Conservation (phyloP, 352 stramenopile species). For the Pythium scleroteichum region DNA sequence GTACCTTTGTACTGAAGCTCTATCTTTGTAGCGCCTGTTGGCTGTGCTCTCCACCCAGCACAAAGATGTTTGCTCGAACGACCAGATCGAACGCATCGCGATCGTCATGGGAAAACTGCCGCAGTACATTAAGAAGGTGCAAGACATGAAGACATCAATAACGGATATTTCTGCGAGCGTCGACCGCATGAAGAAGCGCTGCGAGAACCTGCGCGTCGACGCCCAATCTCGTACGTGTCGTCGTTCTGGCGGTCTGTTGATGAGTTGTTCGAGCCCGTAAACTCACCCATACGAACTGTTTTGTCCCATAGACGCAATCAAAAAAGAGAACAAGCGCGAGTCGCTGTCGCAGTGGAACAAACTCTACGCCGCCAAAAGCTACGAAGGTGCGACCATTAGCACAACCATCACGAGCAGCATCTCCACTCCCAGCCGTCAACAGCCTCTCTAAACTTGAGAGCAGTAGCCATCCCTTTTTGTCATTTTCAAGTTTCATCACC, state of each 20-base stretch:
- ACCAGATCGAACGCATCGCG: slow-evolving; percentile 58
- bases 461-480: background rate
- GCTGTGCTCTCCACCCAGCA: slow-evolving; percentile 52
- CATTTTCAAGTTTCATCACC: background rate
- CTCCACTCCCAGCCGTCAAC: background rate
- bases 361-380: slow-evolving; percentile 64
- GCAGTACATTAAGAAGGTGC: slow-evolving; percentile 65
- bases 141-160: slow-evolving; percentile 65
- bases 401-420: slow-evolving; percentile 21
- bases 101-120: slow-evolving; percentile 72
- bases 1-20: background rate
- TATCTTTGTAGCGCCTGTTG: slow-evolving; percentile 47
- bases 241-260: background rate
- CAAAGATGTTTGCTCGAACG: slow-evolving; percentile 46
- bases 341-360: slow-evolving; percentile 79
- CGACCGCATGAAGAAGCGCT: slow-evolving; percentile 73
- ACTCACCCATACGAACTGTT: background rate
- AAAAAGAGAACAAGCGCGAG: slow-evolving; percentile 80
- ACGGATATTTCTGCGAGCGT: slow-evolving; percentile 54
- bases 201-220: slow-evolving; percentile 68
- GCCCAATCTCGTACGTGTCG: slow-evolving; percentile 67
- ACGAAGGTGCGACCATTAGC: slow-evolving; percentile 25
- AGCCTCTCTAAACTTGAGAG: slow-evolving; percentile 4
- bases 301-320: slow-evolving; percentile 60
- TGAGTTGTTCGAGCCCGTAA: slow-evolving; percentile 1